phyloP scores from a whole-genome alignment of 129 eudicot species.

The Arctium lappa region DNA sequence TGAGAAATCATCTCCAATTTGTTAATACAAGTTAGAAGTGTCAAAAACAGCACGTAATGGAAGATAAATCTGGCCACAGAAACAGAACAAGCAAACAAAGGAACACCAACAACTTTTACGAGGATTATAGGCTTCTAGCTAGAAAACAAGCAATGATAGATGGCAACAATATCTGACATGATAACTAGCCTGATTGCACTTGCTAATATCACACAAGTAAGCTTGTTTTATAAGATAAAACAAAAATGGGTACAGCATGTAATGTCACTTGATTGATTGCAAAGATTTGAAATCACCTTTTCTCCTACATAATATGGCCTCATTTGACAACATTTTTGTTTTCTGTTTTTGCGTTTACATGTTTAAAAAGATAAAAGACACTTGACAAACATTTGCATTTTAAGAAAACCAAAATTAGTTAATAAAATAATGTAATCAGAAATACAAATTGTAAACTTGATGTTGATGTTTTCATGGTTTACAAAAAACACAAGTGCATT shows the following conservation, averaged over 20 bases:
- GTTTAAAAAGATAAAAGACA: neutral
- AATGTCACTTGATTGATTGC: neutral
- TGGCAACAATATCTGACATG: neutral
- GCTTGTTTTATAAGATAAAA: neutral
- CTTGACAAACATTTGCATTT: neutral
- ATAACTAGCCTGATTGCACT: neutral
- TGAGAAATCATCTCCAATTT: neutral
- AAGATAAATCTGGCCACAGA: neutral
- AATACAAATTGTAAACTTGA: neutral
- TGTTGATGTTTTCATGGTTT: neutral
- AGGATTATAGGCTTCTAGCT: neutral
- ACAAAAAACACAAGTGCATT: neutral
- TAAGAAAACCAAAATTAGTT: neutral
- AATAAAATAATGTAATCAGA: neutral
- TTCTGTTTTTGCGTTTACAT: neutral
- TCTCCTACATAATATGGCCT: neutral
- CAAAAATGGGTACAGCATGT: neutral
- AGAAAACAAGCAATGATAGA: neutral
- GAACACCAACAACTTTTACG: neutral
- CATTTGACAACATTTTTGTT: neutral
- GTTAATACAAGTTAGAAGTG: neutral
- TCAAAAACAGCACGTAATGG: neutral
- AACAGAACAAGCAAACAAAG: too few relatives aligned
- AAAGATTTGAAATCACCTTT: neutral
- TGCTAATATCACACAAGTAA: neutral